Conservation (phyloP, 345 rosid genomes). For the Bruguiera gymnorhiza region DNA sequence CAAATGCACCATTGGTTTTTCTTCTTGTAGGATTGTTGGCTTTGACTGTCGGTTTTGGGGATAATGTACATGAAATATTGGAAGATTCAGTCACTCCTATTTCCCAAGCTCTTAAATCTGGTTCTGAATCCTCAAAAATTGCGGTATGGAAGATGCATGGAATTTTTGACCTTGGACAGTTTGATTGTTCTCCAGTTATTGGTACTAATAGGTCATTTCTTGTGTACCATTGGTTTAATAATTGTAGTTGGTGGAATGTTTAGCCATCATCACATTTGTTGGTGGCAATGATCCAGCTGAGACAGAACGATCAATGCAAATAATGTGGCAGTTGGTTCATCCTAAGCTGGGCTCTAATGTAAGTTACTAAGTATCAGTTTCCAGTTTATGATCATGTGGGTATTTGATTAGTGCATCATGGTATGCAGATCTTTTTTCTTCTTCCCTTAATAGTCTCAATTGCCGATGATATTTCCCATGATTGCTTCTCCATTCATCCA, state of each 20-base stretch:
- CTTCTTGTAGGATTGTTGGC: conserved; percentile 67
- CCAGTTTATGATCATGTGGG: background rate
- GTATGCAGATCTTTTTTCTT: background rate
- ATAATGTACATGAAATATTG: conserved; percentile 57
- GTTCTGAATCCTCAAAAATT: conserved; percentile 46
- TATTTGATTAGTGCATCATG: background rate
- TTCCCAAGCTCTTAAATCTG: conserved; percentile 66
- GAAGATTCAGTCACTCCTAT: conserved; percentile 61
- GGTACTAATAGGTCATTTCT: background rate
- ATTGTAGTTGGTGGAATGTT: conserved; percentile 67
- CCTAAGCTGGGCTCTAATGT: conserved; percentile 88
- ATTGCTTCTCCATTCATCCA: no score
- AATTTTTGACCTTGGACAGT: background rate
- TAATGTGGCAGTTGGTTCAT: conserved; percentile 85
- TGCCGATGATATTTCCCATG: no score
- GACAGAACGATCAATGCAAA: conserved; percentile 78
- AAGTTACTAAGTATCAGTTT: conserved; percentile 35
- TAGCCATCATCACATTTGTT: conserved; percentile 80
- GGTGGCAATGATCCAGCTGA: conserved; percentile 65
- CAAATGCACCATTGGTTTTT: background rate
- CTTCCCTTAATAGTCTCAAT: background rate
- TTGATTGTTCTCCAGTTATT: background rate
- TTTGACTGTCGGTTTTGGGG: conserved; percentile 69
- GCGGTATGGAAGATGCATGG: conserved; percentile 39
- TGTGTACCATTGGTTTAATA: background rate